Percentiles rank a stretch among this genome's conserved stretches.
These are phyloP conservation scores for Candida ovalis DNA, from an alignment of 805 yeast species.

Conservation along the genomic window DNA sequence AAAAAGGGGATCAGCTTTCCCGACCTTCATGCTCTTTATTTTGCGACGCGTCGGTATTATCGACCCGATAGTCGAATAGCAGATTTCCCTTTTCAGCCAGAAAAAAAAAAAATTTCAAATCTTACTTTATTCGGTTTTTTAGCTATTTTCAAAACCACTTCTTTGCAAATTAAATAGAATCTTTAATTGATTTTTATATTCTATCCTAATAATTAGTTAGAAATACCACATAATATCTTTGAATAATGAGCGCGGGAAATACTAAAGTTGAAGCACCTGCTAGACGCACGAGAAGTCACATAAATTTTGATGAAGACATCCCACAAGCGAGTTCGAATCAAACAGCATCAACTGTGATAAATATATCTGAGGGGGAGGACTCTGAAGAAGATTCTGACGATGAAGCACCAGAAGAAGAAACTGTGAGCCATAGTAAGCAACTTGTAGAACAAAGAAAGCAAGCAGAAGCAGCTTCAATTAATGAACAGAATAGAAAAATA, in stretches of 20 bases:
- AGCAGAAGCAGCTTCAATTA: constrained; percentile 23
- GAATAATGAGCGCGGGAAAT: neutral
- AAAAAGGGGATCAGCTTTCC: neutral
- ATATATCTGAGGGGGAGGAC: constrained; percentile 8
- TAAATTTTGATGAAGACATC: neutral
- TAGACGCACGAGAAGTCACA: constrained; percentile 1
- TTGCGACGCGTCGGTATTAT: neutral
- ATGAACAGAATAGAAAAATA: constrained; percentile 24
- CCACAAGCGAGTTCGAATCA: neutral
- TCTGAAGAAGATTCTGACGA: constrained; percentile 29
- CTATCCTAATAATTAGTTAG: too few relatives aligned
- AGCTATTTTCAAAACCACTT: too few relatives aligned
- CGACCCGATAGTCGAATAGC: neutral
- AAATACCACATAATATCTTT: too few relatives aligned
- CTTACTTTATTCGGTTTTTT: neutral
- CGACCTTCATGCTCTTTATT: neutral
- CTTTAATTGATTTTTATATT: too few relatives aligned
- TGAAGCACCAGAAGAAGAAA: constrained; percentile 52
- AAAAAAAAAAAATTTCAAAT: neutral
- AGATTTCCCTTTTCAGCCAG: neutral
- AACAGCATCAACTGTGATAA: neutral
- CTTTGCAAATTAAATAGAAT: too few relatives aligned
- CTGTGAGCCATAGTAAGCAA: constrained; percentile 15
- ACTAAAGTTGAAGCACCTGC: neutral
- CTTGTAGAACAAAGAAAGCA: constrained; percentile 9